Conservation (phyloP, 2,329 filamentous ascomycete species). For the Claviceps spartinae region DNA sequence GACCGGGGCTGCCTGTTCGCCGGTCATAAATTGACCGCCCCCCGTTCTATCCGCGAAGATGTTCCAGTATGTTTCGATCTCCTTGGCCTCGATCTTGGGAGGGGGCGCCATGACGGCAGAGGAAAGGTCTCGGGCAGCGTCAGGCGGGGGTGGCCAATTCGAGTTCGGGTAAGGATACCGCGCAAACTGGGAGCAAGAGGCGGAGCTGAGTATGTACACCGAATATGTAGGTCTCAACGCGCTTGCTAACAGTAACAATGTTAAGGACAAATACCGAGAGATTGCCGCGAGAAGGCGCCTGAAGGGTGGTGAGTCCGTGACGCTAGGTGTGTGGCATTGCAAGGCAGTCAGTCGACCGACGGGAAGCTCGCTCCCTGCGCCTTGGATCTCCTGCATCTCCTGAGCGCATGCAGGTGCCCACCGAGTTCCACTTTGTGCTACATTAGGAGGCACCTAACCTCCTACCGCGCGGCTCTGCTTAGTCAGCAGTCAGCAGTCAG, state of each 20-base stretch:
- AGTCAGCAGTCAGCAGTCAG: not conserved
- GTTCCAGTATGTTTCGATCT: slow-evolving; percentile 54
- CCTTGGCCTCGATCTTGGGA: slow-evolving; percentile 47
- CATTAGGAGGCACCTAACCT: not conserved
- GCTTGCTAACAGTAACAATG: not conserved
- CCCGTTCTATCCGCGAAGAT: slow-evolving; percentile 48
- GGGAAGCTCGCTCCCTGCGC: too few species aligned
- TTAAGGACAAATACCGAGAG: too few species aligned
- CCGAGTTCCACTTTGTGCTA: not conserved
- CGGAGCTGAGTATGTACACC: not conserved
- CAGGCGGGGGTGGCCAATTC: not conserved
- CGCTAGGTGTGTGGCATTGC: too few species aligned
- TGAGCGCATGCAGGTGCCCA: too few species aligned
- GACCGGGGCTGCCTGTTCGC: slow-evolving; percentile 47
- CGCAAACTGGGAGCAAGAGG: not conserved
- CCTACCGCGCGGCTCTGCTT: not conserved
- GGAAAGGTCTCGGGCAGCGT: slow-evolving; percentile 3
- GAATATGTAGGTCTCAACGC: not conserved
- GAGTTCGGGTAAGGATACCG: not conserved
- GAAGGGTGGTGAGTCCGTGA: not conserved
- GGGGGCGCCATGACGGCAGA: slow-evolving; percentile 29
- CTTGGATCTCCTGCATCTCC: too few species aligned
- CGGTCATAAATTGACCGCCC: slow-evolving; percentile 45
- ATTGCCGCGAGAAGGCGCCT: not conserved
- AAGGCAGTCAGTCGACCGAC: too few species aligned